Base-by-base conservation (phyloP, 2,329 filamentous ascomycete genomes). In the Claviceps quebecensis region DNA sequence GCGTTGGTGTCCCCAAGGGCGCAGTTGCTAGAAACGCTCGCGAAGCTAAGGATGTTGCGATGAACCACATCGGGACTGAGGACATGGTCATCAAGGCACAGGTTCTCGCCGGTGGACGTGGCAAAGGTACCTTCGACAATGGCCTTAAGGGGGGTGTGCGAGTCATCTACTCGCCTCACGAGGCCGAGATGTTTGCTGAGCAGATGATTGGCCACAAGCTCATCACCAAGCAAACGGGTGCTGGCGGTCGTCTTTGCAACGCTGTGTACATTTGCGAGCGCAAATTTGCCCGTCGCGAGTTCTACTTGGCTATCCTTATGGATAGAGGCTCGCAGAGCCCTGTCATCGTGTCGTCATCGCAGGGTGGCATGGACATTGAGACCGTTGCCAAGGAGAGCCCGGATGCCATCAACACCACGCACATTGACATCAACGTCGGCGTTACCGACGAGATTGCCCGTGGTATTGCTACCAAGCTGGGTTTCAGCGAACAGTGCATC, bases 201-300 rank as follows among this genome's bases (percentile, higher is more conserved):
- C 90, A 98, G 77, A 98, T 98, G 93, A 97, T 98, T 72, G 93
- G 93, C 67, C 91, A 98, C 77, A 96, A 96, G 75, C 88, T 98
- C 72, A 81, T 98, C 73, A 98, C 93, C 71, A 98, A 98, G 83
- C 93, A 98, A 78, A 98, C 93, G 54, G 93, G 93, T 69, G 87
- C 91, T 61, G 80, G 72, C 62, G 93, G 93, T 67, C 88, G 93
- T 69, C 81, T 95, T 68, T 98, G 93, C 81, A 97, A 87, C 72
- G 81, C 90, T 57, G 93, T 98, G 68, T 97, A 95, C 78, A 97
- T 98, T 69, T 95, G 91, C 74, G 93, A 98, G 80, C 90, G 93
- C 80, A 98, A 98, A 78, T 98, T 96, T 67, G 93, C 93, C 62
- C 89, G 93, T 61, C 86, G 93, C 67, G 93, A 98, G 74, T 98